Evolutionary conservation across 179 eudicot species (phyloP).

Genomic region (Amaranthus tricolor): DNA sequence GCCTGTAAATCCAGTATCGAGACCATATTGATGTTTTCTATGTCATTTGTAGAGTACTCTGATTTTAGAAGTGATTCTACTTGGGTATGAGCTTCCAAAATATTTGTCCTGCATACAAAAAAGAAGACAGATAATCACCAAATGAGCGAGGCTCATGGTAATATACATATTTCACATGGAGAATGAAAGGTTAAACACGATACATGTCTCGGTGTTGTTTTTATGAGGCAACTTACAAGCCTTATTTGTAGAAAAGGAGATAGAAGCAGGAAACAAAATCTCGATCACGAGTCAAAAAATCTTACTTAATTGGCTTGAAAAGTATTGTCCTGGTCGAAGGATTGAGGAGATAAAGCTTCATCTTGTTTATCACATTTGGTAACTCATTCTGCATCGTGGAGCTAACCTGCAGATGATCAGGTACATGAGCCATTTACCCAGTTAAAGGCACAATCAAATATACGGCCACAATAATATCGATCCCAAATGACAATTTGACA

Average conservation of each 20-base stretch:
- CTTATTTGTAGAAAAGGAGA: neutral
- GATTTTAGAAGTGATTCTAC: slow-evolving; percentile 57
- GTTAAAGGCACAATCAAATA: neutral
- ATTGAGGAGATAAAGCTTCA: slow-evolving; percentile 94
- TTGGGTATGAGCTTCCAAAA: slow-evolving; percentile 79
- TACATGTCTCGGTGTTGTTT: neutral
- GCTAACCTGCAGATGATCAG: slow-evolving; percentile 47
- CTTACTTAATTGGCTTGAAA: slow-evolving; percentile 96
- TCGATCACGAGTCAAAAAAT: slow-evolving; percentile 1
- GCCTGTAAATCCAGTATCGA: slow-evolving; percentile 64
- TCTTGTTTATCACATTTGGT: slow-evolving; percentile 68
- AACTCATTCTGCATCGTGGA: slow-evolving; percentile 72
- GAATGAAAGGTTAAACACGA: neutral
- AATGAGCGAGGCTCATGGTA: neutral
- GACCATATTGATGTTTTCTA: slow-evolving; percentile 47
- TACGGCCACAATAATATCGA: neutral
- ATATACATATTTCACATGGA: neutral
- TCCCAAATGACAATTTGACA: neutral
- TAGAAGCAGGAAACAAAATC: neutral
- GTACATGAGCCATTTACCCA: neutral
- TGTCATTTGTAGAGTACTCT: slow-evolving; percentile 68
- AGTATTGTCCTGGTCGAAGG: slow-evolving; percentile 86
- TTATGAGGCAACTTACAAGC: neutral
- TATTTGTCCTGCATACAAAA: slow-evolving; percentile 59
- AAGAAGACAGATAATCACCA: neutral